A percentile compares a stretch with the other conserved stretches of the same genome.
Evolutionary conservation across 140 eudicot genomes (phyloP).

Genomic region (Anethum foeniculum): DNA sequence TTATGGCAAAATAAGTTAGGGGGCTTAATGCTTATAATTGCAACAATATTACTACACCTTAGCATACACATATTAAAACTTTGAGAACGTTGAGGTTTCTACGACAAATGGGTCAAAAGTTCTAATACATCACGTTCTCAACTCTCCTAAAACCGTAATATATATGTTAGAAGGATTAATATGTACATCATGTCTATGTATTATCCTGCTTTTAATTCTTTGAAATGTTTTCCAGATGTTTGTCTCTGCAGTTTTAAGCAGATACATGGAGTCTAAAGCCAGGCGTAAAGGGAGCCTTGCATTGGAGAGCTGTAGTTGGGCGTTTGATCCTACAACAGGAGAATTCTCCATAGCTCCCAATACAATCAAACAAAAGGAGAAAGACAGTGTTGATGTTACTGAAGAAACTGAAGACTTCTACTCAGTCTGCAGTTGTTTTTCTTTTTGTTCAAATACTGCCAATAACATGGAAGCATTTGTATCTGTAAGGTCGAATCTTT

Average conservation of each 20-base stretch:
- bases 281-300: slow-evolving; percentile 29
- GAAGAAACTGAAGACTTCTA: slow-evolving; percentile 39
- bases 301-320: slow-evolving; percentile 25
- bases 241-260: slow-evolving; percentile 59
- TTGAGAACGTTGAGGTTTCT: not conserved
- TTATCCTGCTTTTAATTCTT: not conserved
- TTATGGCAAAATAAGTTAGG: not conserved
- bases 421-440: slow-evolving; percentile 41
- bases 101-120: not conserved
- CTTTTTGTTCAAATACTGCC: slow-evolving; percentile 46
- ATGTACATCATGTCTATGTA: not conserved
- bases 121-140: not conserved
- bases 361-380: slow-evolving; percentile 14
- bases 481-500: slow-evolving; percentile 51
- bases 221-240: slow-evolving; percentile 31
- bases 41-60: not conserved
- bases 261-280: slow-evolving; percentile 58
- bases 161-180: not conserved
- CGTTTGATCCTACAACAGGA: slow-evolving; percentile 36
- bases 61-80: not conserved
- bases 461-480: slow-evolving; percentile 39
- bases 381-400: slow-evolving; percentile 11
- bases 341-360: slow-evolving; percentile 22
- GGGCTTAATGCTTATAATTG: not conserved
- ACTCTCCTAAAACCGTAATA: too few species aligned